Evolutionary conservation across 2,329 filamentous ascomycete genomes (phyloP), one percentile per base, ranked within the genome.

Genomic region (Pseudogymnoascus sp.): DNA sequence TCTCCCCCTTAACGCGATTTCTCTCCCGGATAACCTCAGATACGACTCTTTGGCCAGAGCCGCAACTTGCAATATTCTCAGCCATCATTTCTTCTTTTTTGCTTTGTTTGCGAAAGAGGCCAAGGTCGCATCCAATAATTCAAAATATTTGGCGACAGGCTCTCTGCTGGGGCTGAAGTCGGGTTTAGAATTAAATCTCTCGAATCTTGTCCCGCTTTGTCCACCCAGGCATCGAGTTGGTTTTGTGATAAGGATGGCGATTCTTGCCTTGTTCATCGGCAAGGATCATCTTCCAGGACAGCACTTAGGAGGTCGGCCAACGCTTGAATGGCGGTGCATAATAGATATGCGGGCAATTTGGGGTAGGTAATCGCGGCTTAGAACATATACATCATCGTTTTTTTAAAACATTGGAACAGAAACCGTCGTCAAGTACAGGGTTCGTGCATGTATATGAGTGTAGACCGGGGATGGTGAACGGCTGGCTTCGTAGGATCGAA

Each of bases 281-380:
- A 82, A 70, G 0, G 69, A 2, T 65, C 37, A 65, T 82, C 77
- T 5, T 68, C 67, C 12, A 80, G 70, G 3, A 77, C 68, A 9
- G 73, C 73, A 18, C 68, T 63, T 59, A 73, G 70, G 9, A 81
- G 70, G 3, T 75, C 74, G 19, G 74, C 74, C 15, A 79, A 61
- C 62, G 81, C 79, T 63, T 77, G 63, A 4, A 77, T 69, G 0
- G 72, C 70, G 0, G 61, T 65, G 0, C 79, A 79, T 65, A 79
- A 82, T 12, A 72, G 72, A 21, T 69, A 63, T 10, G 67, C 64
- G 0, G 79, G 80, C 0, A 77, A 73, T 65, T 79, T 79, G 64
- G 72, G 70, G 70, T 82, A 82, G 70, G 70, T 82, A 82, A 65
- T 78, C 72, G 23, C 82, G 71, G 10, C 72, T 74, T 15, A 80